Evolutionary conservation across 768 basidiomycete genomes (phyloP).

Genomic region (Piloderma croceum): DNA sequence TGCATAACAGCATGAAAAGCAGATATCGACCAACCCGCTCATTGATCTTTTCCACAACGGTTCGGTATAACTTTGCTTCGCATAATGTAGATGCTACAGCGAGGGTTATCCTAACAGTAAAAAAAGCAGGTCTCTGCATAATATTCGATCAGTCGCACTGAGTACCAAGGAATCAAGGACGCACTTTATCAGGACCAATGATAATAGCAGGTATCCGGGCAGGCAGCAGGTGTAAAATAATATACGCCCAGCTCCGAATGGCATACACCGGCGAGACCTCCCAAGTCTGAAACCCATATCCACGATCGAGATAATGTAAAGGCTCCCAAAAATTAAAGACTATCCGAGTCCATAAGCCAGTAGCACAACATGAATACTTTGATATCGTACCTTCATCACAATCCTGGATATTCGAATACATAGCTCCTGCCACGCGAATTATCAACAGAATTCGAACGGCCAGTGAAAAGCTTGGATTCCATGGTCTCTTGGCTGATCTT

Average conservation of each 20-base stretch:
- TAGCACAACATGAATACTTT: background rate
- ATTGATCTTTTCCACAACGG: slow-evolving; percentile 76
- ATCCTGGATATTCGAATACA: slow-evolving; percentile 93
- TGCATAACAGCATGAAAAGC: slow-evolving; percentile 79
- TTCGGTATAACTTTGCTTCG: slow-evolving; percentile 80
- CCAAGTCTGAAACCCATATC: slow-evolving; percentile 96
- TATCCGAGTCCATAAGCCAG: slow-evolving; percentile 25
- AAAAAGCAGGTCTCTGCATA: slow-evolving; percentile 83
- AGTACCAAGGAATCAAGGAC: slow-evolving; percentile 9
- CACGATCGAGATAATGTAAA: slow-evolving; percentile 82
- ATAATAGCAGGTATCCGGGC: slow-evolving; percentile 51
- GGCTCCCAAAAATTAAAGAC: slow-evolving; percentile 99
- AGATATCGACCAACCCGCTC: slow-evolving; percentile 91
- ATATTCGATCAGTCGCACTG: slow-evolving; percentile 5
- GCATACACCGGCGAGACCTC: slow-evolving; percentile 87
- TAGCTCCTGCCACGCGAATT: slow-evolving; percentile 74
- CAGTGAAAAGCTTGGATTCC: slow-evolving; percentile 77
- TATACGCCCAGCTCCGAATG: slow-evolving; percentile 94
- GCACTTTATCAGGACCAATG: slow-evolving; percentile 68
- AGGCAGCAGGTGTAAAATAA: slow-evolving; percentile 72
- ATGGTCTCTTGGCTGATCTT: slow-evolving; percentile 71
- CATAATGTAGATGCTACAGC: slow-evolving; percentile 67
- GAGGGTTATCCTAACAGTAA: slow-evolving; percentile 76
- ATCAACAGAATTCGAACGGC: slow-evolving; percentile 83
- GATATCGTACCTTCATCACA: slow-evolving; percentile 83